phyloP scores from a whole-genome alignment of 2,329 filamentous ascomycete species.

The Clonostachys rhizophaga region DNA sequence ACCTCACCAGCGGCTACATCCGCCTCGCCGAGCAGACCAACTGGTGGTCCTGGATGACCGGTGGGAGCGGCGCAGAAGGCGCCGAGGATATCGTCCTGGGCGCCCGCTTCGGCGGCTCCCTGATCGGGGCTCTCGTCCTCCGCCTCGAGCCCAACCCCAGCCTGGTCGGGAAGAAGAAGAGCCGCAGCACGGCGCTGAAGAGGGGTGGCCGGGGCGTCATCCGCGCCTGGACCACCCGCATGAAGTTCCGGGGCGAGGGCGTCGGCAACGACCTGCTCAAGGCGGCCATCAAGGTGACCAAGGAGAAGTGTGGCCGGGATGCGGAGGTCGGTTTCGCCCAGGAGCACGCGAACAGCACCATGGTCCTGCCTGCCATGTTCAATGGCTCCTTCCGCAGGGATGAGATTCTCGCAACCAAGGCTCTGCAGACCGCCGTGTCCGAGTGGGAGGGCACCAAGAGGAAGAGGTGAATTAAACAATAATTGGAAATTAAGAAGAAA shows the following conservation, averaged over 20 bases:
- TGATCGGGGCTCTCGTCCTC: slow-evolving; percentile 69
- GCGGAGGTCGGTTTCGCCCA: slow-evolving; percentile 67
- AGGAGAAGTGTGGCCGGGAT: slow-evolving; percentile 63
- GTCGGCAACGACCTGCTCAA: slow-evolving; percentile 69
- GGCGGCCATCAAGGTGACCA: slow-evolving; percentile 65
- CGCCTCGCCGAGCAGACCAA: slow-evolving; percentile 54
- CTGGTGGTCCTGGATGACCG: slow-evolving; percentile 57
- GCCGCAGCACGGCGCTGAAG: slow-evolving; percentile 24
- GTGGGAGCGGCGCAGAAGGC: slow-evolving; percentile 18
- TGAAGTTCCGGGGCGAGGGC: slow-evolving; percentile 65
- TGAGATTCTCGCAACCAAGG: slow-evolving; percentile 52
- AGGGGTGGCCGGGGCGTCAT: slow-evolving; percentile 65
- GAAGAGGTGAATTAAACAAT: slow-evolving; percentile 34
- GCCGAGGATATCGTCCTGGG: slow-evolving; percentile 57
- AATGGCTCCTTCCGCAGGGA: slow-evolving; percentile 54
- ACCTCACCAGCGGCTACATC: slow-evolving; percentile 57
- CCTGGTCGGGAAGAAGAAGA: slow-evolving; percentile 22
- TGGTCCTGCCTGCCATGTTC: slow-evolving; percentile 58
- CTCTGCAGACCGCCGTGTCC: slow-evolving; percentile 44
- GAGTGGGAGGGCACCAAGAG: slow-evolving; percentile 40
- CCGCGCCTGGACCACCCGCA: slow-evolving; percentile 75
- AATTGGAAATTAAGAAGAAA: neutral
- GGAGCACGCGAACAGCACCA: slow-evolving; percentile 71
- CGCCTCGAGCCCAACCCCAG: slow-evolving; percentile 48
- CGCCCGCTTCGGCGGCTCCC: slow-evolving; percentile 60